Conservation (phyloP, 371 early-diverging fungal genomes). For the Haplosporangium sp. region DNA sequence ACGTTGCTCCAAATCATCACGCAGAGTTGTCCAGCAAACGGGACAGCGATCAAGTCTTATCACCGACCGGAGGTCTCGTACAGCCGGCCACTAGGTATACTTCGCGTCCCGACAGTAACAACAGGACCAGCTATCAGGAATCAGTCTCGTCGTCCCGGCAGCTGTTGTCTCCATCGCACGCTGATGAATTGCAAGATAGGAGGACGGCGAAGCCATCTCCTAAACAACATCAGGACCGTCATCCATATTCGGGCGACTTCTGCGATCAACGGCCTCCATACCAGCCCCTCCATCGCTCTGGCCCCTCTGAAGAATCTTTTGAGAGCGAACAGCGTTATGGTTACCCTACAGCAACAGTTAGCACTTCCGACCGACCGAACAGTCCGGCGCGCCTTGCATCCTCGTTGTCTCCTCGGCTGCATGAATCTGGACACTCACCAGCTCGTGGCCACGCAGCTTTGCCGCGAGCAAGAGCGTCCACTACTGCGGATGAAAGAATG, state of each 20-base stretch:
- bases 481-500: too few species aligned
- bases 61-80: slow-evolving; percentile 24
- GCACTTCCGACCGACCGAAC: too few species aligned
- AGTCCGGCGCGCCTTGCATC: too few species aligned
- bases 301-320: too few species aligned
- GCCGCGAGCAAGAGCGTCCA: not conserved
- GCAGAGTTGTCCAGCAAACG: not conserved
- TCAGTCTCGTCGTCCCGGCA: not conserved
- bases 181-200: not conserved
- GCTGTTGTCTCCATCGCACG: not conserved
- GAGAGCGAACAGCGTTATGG: too few species aligned
- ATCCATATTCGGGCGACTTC: too few species aligned
- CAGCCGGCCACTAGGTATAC: slow-evolving; percentile 4
- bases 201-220: not conserved
- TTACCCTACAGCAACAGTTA: too few species aligned
- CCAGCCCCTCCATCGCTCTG: too few species aligned
- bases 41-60: not conserved
- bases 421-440: too few species aligned
- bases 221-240: not conserved
- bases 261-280: too few species aligned
- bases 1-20: not conserved
- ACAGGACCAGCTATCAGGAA: not conserved
- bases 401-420: too few species aligned
- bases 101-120: not conserved
- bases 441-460: not conserved